phyloP scores from a whole-genome alignment of 2,329 filamentous ascomycete genomes.

The Aspergillus phoenicis region DNA sequence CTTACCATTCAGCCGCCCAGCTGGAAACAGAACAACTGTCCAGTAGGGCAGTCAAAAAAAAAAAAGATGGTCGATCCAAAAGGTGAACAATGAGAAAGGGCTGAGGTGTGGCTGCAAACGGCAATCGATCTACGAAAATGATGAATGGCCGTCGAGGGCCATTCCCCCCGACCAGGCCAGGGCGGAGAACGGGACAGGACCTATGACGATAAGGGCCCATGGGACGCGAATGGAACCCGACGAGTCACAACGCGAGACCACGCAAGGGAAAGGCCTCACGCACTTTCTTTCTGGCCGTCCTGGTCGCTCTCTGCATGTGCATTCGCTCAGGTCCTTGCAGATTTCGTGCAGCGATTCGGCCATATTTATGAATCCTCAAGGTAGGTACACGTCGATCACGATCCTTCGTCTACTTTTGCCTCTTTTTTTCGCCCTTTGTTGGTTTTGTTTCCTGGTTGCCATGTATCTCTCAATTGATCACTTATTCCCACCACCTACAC shows the following conservation, averaged over 20 bases:
- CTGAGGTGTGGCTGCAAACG: constrained; percentile 24
- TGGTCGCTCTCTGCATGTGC: constrained; percentile 16
- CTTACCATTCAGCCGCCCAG: neutral
- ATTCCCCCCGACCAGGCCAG: constrained; percentile 8
- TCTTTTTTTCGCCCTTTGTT: neutral
- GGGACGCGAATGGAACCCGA: constrained; percentile 27
- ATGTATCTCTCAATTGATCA: neutral
- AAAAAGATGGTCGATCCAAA: constrained; percentile 13
- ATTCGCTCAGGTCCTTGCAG: constrained; percentile 33
- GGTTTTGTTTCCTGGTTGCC: neutral
- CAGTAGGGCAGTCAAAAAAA: constrained; percentile 7
- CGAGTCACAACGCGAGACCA: constrained; percentile 34
- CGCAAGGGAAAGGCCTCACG: constrained; percentile 17
- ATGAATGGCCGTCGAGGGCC: neutral
- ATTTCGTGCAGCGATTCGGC: constrained; percentile 24
- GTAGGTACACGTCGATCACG: neutral
- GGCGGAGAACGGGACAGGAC: constrained; percentile 20
- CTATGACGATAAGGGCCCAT: constrained; percentile 28
- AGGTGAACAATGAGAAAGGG: constrained; percentile 17
- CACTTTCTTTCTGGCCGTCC: neutral
- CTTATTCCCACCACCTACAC: neutral
- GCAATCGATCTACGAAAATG: constrained; percentile 26
- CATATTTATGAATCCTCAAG: constrained; percentile 7
- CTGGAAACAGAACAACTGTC: neutral
- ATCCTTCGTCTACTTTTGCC: neutral